Conservation (phyloP, 1,139 yeast genomes). For the Saccharomyces uvarum region DNA sequence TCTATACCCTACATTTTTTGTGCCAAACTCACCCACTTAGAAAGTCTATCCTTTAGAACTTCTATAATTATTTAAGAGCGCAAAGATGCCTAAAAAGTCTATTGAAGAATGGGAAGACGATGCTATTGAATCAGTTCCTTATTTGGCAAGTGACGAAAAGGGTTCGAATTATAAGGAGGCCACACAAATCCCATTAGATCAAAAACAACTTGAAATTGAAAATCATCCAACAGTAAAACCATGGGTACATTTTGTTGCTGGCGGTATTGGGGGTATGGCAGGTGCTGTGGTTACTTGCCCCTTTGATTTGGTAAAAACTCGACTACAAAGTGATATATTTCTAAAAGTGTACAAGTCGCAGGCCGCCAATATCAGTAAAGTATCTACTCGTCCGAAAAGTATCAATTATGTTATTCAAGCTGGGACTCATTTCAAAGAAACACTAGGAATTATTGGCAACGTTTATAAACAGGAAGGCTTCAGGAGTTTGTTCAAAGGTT, state of each 20-base stretch:
- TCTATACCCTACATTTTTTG: background rate
- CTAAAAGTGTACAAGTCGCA: conserved; percentile 26
- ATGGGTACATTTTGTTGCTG: conserved; percentile 98
- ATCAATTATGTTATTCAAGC: conserved; percentile 37
- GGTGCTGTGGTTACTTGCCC: conserved; percentile 95
- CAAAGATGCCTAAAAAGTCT: conserved; percentile 24
- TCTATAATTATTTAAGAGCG: background rate
- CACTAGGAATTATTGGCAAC: conserved; percentile 60
- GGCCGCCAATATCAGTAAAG: conserved; percentile 8
- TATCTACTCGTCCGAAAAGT: conserved; percentile 8
- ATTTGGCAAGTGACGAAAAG: conserved; percentile 63
- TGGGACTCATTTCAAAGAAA: conserved; percentile 71
- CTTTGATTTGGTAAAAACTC: conserved; percentile 89
- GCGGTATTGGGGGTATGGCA: conserved; percentile 96
- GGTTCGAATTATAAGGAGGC: conserved; percentile 31
- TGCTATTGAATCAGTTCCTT: conserved; percentile 52
- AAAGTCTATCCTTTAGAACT: background rate
- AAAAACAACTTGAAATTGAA: conserved; percentile 9
- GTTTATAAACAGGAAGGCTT: conserved; percentile 75
- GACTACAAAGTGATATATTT: conserved; percentile 79
- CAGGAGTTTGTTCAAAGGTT: conserved; percentile 81
- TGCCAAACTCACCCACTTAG: background rate
- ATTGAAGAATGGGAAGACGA: conserved; percentile 39
- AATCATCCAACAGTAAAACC: conserved; percentile 45
- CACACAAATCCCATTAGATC: conserved; percentile 9